These are phyloP conservation scores for Phytophthora cryptogea DNA, from an alignment of 352 stramenopile species.

Conservation along the genomic window DNA sequence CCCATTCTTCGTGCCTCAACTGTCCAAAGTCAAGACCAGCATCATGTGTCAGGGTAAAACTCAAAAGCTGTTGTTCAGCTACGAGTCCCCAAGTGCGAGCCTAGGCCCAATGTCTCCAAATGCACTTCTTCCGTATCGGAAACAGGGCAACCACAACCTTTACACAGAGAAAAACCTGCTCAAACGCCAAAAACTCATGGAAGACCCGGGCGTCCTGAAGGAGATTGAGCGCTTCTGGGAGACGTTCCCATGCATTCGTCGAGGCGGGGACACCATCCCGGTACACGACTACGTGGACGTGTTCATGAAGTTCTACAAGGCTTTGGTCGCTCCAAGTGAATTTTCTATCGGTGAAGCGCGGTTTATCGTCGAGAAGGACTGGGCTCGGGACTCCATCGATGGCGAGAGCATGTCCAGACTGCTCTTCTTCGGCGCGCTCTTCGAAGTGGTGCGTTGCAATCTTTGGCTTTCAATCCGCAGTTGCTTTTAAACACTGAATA, in stretches of 20 bases:
- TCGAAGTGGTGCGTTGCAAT: slow-evolving; percentile 62
- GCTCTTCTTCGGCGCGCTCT: slow-evolving; percentile 67
- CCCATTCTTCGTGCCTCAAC: slow-evolving; percentile 64
- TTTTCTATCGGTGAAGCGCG: slow-evolving; percentile 74
- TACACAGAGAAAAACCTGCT: slow-evolving; percentile 74
- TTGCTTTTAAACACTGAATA: background rate
- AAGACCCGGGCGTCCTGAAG: slow-evolving; percentile 49
- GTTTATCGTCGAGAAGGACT: slow-evolving; percentile 82
- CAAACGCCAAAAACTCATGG: slow-evolving; percentile 56
- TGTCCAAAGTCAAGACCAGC: slow-evolving; percentile 71
- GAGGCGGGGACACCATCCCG: slow-evolving; percentile 47
- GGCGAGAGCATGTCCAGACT: slow-evolving; percentile 57
- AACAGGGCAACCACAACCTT: slow-evolving; percentile 69
- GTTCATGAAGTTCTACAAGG: slow-evolving; percentile 87
- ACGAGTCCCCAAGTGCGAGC: slow-evolving; percentile 31
- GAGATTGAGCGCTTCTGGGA: slow-evolving; percentile 73
- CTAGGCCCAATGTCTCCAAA: slow-evolving; percentile 20
- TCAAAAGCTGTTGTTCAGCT: slow-evolving; percentile 58
- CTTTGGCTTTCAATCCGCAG: background rate
- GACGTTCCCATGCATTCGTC: slow-evolving; percentile 65
- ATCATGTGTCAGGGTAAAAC: slow-evolving; percentile 56
- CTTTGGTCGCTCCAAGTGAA: slow-evolving; percentile 65
- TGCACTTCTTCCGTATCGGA: slow-evolving; percentile 60
- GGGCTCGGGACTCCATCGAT: slow-evolving; percentile 56
- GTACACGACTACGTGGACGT: slow-evolving; percentile 73